These are phyloP conservation scores for Vitis hybrid DNA, from an alignment of 177 flowering plant species.

Conservation along the genomic window DNA sequence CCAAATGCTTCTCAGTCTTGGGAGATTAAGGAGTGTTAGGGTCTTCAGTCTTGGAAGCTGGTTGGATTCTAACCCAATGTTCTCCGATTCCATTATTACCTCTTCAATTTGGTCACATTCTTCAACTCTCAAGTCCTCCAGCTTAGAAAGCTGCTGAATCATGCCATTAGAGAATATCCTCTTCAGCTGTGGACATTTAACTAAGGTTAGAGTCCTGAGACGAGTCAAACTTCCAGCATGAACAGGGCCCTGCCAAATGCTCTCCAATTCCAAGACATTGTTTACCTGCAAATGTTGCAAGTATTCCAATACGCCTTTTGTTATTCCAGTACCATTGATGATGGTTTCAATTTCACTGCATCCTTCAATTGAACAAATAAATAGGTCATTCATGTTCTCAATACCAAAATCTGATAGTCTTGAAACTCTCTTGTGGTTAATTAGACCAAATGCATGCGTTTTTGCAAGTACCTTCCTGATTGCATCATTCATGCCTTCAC, in stretches of 20 bases:
- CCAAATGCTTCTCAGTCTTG: neutral
- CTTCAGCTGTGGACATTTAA: constrained; percentile 5
- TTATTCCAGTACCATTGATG: neutral
- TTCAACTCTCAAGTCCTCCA: neutral
- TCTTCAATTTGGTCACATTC: constrained; percentile 7
- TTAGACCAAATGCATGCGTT: constrained; percentile 8
- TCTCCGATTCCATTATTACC: constrained; percentile 4
- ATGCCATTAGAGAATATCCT: neutral
- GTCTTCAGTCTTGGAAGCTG: constrained; percentile 9
- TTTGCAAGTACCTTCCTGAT: constrained; percentile 5
- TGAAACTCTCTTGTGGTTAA: constrained; percentile 1
- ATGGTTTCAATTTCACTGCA: constrained; percentile 6
- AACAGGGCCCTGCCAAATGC: constrained; percentile 10
- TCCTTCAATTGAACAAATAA: too few relatives aligned
- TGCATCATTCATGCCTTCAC: neutral
- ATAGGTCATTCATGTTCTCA: neutral
- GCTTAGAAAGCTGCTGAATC: too few relatives aligned
- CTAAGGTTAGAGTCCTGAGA: too few relatives aligned
- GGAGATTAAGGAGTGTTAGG: constrained; percentile 7
- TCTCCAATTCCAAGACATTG: constrained; percentile 1
- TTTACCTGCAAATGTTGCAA: constrained; percentile 10
- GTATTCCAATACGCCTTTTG: neutral
- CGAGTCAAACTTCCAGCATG: neutral
- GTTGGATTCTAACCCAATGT: neutral
- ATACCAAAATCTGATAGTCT: constrained; percentile 7